phyloP scores from a whole-genome alignment of 208 protist genomes.

The Herpetomonas samuelpessoai region DNA sequence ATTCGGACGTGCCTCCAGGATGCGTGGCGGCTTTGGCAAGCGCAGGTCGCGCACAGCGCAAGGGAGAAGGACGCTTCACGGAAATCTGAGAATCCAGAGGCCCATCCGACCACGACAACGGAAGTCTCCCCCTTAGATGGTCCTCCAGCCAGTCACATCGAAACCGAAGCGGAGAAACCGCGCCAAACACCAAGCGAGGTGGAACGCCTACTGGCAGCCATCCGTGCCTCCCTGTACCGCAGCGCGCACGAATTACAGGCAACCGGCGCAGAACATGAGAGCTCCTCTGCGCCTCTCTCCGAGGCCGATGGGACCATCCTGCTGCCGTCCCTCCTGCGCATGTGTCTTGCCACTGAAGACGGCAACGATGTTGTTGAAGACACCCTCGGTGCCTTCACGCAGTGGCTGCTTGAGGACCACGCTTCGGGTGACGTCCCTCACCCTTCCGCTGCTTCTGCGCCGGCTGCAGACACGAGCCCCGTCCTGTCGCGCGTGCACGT shows the following conservation, averaged over 20 bases:
- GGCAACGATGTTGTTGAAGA: not conserved
- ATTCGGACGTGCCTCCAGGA: slow-evolving; percentile 1
- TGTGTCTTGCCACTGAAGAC: not conserved
- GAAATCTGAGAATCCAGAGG: too few relatives aligned
- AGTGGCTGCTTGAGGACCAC: not conserved
- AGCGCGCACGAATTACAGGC: not conserved
- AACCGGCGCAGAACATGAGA: too few relatives aligned
- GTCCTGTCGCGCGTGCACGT: too few relatives aligned
- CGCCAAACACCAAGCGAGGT: not conserved
- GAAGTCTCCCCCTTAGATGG: not conserved
- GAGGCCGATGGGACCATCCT: not conserved
- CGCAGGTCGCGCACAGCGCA: not conserved
- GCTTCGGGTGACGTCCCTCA: too few relatives aligned
- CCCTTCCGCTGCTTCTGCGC: not conserved
- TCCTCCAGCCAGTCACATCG: too few relatives aligned
- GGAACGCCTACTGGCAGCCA: not conserved
- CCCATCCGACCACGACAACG: too few relatives aligned
- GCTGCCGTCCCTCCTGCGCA: slow-evolving; percentile 6
- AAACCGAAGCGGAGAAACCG: not conserved
- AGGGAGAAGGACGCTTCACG: too few relatives aligned
- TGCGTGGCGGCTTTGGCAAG: not conserved
- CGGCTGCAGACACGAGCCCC: not conserved
- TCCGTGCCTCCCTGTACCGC: not conserved
- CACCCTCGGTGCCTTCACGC: not conserved
- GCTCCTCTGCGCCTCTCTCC: too few relatives aligned